Base-by-base conservation (phyloP, 352 stramenopile species). In the Globisporangium paddicum region DNA sequence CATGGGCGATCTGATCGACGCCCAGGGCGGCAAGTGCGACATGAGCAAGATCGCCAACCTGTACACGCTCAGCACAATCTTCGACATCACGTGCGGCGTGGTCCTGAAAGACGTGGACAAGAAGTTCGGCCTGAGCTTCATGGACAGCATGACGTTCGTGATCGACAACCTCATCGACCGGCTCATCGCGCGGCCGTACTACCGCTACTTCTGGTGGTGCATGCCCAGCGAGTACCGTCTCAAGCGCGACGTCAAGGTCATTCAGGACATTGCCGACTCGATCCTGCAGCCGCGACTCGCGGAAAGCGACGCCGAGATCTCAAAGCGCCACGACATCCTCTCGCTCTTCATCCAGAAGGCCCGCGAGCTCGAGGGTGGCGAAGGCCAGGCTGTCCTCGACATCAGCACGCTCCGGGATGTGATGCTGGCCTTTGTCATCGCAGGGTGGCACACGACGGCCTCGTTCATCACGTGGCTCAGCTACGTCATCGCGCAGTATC, bases 371-470 rank as follows among this genome's bases (percentile, higher is more conserved):
- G 30, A 55, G 35, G 19, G 42, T 9, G 5, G 25, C 5, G 13
- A 35, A 1, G 8, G 19, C 8, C 19, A 16, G 18, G 35, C 56
- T 42, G 68, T 35, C 58, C 37, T 68, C 9, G 34, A 60, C 48
- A 87, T n/a, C n/a, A n/a, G n/a, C n/a, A n/a, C n/a, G n/a, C n/a
- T n/a, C n/a, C n/a, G n/a, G n/a, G n/a, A n/a, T n/a, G n/a, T 74
- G 3, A 63, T 93, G 13, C 68, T 91, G 42, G 92, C 78, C 5
- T 88, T 93, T 32, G 68, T 96, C 23, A 90, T 46, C 19, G 51
- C 18, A 0, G 51, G 51, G 16, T n/a, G 42, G 10, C 37, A 49
- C 37, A 49, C 51, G 16, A 58, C 35, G 8, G 26, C 51, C 51
- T 48, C 51, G 25, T 58, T n/a, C n/a, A n/a, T n/a, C n/a, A 58